A percentile compares a stretch with the other conserved stretches of the same genome.
These are phyloP conservation scores for Rhazya stricta DNA, from an alignment of 257 asterid species.

Conservation along the genomic window DNA sequence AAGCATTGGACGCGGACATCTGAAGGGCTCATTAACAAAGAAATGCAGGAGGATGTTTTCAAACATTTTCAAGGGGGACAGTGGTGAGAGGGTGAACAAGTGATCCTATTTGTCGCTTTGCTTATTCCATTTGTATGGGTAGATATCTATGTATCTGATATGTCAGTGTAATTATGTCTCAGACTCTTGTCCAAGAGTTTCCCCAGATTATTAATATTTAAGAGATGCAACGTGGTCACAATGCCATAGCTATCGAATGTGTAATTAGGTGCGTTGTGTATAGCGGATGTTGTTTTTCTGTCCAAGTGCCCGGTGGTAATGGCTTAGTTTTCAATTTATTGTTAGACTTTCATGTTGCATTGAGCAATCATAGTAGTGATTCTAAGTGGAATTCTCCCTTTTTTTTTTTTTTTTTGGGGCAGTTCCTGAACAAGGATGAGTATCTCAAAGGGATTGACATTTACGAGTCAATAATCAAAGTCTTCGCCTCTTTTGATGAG, in stretches of 20 bases:
- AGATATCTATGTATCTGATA: background rate
- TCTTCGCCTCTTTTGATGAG: slow-evolving; percentile 56
- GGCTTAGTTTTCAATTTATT: background rate
- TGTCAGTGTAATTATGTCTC: background rate
- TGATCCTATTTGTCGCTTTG: background rate
- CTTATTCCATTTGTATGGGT: too few relatives aligned
- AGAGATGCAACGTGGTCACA: background rate
- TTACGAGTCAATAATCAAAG: slow-evolving; percentile 69
- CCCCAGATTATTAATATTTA: background rate
- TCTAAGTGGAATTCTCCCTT: background rate
- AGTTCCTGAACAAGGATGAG: slow-evolving; percentile 89
- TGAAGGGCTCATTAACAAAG: background rate
- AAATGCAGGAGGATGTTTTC: background rate
- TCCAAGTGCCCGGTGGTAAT: background rate
- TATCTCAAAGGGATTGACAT: slow-evolving; percentile 72
- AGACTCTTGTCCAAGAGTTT: background rate
- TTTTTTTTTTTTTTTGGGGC: slow-evolving; percentile 26
- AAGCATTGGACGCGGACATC: background rate
- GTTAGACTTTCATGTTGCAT: background rate
- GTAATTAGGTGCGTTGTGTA: background rate
- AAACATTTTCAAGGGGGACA: background rate
- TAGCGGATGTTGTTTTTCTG: too few relatives aligned
- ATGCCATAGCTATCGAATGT: background rate
- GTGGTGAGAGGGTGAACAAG: background rate
- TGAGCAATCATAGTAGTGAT: background rate